Conservation (phyloP, 768 basidiomycete species). For the Lyophyllum semitale region DNA sequence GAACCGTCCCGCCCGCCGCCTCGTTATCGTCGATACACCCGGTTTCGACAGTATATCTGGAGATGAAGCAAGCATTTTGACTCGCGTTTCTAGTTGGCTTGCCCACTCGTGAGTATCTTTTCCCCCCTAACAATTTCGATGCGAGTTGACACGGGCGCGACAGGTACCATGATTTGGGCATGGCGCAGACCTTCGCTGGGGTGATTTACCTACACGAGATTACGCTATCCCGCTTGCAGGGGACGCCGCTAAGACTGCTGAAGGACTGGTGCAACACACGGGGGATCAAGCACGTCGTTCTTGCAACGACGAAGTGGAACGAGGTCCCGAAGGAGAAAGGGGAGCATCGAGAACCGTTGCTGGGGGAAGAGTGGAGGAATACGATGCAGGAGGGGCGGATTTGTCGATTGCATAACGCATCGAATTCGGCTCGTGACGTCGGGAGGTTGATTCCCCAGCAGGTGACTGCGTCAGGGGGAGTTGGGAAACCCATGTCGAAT, state of each 20-base stretch:
- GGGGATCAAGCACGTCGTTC: background rate
- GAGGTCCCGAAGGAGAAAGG: background rate
- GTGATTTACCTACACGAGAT: conserved; percentile 1
- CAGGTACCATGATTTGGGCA: background rate
- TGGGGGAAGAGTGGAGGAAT: background rate
- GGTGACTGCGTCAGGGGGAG: background rate
- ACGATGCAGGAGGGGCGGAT: background rate
- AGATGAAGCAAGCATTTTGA: background rate
- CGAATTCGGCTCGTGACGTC: background rate
- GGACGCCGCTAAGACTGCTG: background rate
- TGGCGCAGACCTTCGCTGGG: background rate
- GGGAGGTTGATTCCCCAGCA: background rate
- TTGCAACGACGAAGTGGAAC: background rate
- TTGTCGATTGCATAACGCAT: background rate
- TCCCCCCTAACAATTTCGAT: no score
- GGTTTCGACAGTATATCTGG: background rate
- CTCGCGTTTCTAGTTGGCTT: background rate
- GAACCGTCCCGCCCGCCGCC: background rate
- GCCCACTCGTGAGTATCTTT: background rate
- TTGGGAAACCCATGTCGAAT: background rate
- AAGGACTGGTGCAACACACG: background rate
- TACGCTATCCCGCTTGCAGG: background rate
- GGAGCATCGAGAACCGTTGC: background rate
- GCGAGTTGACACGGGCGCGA: background rate
- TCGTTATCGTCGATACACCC: background rate